Percentiles rank a stretch among this genome's conserved stretches.
Evolutionary conservation across 371 early-diverging fungal genomes (phyloP).

Genomic region (Mucor saturninus): DNA sequence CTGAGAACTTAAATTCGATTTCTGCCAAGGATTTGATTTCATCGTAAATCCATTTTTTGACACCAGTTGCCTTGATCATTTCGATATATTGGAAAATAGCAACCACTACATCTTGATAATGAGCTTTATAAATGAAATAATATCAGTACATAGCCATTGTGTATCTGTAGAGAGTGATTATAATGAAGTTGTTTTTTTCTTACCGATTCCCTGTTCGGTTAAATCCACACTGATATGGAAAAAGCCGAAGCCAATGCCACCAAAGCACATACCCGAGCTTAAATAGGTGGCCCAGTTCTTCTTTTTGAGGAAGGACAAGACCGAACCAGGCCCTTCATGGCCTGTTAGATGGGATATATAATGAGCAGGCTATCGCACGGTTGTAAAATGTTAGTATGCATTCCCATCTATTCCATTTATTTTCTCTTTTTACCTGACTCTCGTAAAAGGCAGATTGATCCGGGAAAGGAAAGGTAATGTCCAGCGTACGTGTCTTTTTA

Average conservation of each 20-base stretch:
- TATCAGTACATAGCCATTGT: background rate
- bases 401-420: background rate
- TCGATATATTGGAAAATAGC: slow-evolving; percentile 89
- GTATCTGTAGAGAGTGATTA: no score
- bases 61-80: slow-evolving; percentile 71
- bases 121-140: slow-evolving; percentile 35
- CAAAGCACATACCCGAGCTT: slow-evolving; percentile 73
- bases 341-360: slow-evolving; percentile 79
- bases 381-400: background rate
- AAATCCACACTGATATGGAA: slow-evolving; percentile 78
- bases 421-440: slow-evolving; percentile 46
- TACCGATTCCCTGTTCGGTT: slow-evolving; percentile 82
- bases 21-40: slow-evolving; percentile 74
- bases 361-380: slow-evolving; percentile 58
- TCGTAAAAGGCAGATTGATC: slow-evolving; percentile 67
- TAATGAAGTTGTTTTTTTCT: background rate
- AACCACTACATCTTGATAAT: slow-evolving; percentile 79
- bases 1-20: slow-evolving; percentile 80
- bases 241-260: slow-evolving; percentile 78
- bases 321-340: slow-evolving; percentile 86
- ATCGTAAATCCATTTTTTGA: slow-evolving; percentile 81
- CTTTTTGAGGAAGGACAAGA: slow-evolving; percentile 81
- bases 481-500: slow-evolving; percentile 74
- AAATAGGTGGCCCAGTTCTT: slow-evolving; percentile 84
- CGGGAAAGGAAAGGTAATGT: slow-evolving; percentile 85